Percentiles rank a stretch among this genome's conserved stretches.
These are phyloP conservation scores for Leersia perrieri DNA, from an alignment of 176 grass and related monocot genomes.

Conservation along the genomic window DNA sequence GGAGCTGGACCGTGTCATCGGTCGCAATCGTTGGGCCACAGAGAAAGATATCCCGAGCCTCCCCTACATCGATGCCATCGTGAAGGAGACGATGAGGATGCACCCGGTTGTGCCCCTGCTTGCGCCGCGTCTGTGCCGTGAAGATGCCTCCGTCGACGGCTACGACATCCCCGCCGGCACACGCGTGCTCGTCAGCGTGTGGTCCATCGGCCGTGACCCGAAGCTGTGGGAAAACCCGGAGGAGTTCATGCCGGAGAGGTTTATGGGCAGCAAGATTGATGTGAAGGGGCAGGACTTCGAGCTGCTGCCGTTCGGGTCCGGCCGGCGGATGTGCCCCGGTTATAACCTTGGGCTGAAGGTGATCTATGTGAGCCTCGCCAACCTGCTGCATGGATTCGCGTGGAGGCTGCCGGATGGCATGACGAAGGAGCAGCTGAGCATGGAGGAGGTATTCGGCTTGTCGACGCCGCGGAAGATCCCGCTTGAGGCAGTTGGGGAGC, in stretches of 20 bases:
- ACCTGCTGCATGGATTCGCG: constrained; percentile 53
- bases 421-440: constrained; percentile 41
- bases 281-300: constrained; percentile 58
- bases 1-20: constrained; percentile 57
- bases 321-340: constrained; percentile 63
- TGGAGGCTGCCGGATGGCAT: constrained; percentile 49
- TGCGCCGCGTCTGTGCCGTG: constrained; percentile 24
- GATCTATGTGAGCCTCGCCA: constrained; percentile 48
- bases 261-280: constrained; percentile 34
- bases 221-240: constrained; percentile 41
- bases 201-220: constrained; percentile 51
- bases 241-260: constrained; percentile 55
- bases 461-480: constrained; percentile 34
- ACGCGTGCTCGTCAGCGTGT: constrained; percentile 43
- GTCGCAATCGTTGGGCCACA: constrained; percentile 28
- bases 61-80: constrained; percentile 46
- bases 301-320: constrained; percentile 55
- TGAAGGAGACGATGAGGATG: constrained; percentile 66
- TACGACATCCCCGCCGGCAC: constrained; percentile 46
- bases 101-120: constrained; percentile 53
- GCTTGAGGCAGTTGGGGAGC: constrained; percentile 13
- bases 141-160: constrained; percentile 33
- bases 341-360: constrained; percentile 52
- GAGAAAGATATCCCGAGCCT: constrained; percentile 45
- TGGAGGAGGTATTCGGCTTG: constrained; percentile 53